Evolutionary conservation across 306 rosid genomes (phyloP), one percentile per base, ranked within the genome.

Genomic region (Castanopsis chinensis): DNA sequence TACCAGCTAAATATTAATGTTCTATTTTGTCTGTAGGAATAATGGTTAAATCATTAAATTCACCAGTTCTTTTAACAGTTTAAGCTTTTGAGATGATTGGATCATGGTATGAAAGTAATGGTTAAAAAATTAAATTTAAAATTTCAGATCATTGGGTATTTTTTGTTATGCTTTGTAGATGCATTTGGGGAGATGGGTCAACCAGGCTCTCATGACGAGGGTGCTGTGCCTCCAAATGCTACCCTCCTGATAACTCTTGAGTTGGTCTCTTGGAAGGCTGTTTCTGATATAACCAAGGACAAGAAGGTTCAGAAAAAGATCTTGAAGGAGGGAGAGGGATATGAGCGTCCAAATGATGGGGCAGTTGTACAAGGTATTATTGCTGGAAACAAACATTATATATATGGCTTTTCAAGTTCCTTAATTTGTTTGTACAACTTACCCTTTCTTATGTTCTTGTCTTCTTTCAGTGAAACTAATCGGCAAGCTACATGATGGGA

Each of bases 291-390:
- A 49, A 93, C 98, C 2, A 88, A 88, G 71, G 99, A 95, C 85
- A 93, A 88, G 84, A 93, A 93, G 85, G 90, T 95, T 55, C 72
- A 87, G 11, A 95, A 95, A 81, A 95, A 95, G 87, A 88, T 93
- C 32, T 72, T 93, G 73, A 89, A 85, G 68, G 99, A 93, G 86
- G 99, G 97, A 57, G 98, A 95, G 77, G 99, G 94, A 55, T 93
- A 81, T 64, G 98, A 93, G 76, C 93, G 89, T 67, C 98, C 99
- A 28, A 95, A 91, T 78, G 99, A 95, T 7, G 99, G 98, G 56
- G 89, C 99, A 45, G 43, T 80, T 67, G 99, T 95, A 12, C 17
- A 49, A 49, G 53, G 53, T 49, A 12, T 49, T 12, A 49, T 3
- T 11, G 53, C 53, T 49, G 17, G 53, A 49, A 49, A 12, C 15